Base-by-base conservation (phyloP, 306 rosid genomes). In the Dryas drummondii region DNA sequence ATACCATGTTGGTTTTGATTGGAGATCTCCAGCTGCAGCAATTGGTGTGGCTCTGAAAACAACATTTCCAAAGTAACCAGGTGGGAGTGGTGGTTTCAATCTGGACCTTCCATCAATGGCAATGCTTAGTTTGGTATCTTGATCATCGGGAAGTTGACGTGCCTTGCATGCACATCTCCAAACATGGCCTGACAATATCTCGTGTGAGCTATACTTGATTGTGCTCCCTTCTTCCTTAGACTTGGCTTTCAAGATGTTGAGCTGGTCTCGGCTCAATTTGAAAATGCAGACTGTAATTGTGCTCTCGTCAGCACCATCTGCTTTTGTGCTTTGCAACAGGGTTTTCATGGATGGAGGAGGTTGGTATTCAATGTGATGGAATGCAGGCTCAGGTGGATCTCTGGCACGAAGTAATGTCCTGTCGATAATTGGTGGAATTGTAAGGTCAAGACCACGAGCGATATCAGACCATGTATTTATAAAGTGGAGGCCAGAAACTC, bases 381-480 rank as follows among this genome's bases (percentile, higher is more conserved):
- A 90, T n/a, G 73, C 65, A 3, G 96, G 90, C 16, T 74, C 81
- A 37, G 96, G 98, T 4, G 98, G 96, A 63, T 91, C 96, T 1
- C 86, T 75, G 0, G 93, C 90, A 1, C 88, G 82, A 46, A 93
- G 93, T 3, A 91, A 82, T 42, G 90, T 91, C 56, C 97, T 70
- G 66, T 89, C 91, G 42, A 93, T 80, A 80, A 87, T 86, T 0
- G 98, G 98, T 37, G 88, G 87, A 58, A 87, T 44, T 5, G 86
- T 80, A 7, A 89, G 82, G 66, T 89, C 97, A 9, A 90, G 75
- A 40, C 98, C 91, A 1, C 96, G 97, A 26, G 96, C 88, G 71
- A 89, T 89, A 73, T 93, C 97, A 9, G 93, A 85, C 97, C 97
- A 93, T 37, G 98, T 58, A 51, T 91, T 89, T 60, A 93, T 80